Evolutionary conservation across 139 green algal species (phyloP).

Genomic region (Auxenochlorella pyrenoidosa): DNA sequence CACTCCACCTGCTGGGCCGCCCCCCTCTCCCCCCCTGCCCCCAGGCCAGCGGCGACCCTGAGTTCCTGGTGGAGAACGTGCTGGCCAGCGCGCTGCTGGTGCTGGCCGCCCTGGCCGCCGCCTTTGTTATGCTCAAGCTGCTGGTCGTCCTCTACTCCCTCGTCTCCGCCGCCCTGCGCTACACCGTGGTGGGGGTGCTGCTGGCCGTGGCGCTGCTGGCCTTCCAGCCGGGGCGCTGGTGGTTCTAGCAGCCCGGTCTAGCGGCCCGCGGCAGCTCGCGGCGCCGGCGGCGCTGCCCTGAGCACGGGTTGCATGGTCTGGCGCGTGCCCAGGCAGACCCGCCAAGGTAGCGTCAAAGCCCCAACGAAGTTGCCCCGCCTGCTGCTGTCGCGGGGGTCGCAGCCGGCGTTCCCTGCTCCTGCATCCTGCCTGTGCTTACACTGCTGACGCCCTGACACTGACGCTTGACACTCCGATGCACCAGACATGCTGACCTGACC

Average conservation of each 20-base stretch:
- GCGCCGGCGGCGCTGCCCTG: neutral
- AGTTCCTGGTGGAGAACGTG: conserved; percentile 27
- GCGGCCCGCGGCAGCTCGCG: neutral
- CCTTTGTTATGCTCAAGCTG: conserved; percentile 18
- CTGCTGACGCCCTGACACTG: neutral
- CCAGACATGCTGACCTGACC: neutral
- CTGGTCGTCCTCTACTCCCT: conserved; percentile 11
- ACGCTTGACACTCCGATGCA: neutral
- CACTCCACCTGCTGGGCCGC: neutral
- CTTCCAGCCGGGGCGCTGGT: conserved; percentile 22
- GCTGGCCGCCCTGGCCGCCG: neutral
- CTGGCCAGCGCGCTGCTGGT: conserved; percentile 23
- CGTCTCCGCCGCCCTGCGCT: conserved; percentile 5
- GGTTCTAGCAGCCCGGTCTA: neutral
- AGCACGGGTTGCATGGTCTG: too few species aligned
- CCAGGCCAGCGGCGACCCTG: conserved; percentile 7
- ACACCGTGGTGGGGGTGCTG: conserved; percentile 13
- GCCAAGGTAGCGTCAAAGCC: too few species aligned
- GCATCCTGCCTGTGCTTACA: neutral
- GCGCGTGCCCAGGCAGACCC: too few species aligned
- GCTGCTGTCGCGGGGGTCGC: too few species aligned
- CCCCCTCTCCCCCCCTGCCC: neutral
- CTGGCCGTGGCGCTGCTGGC: neutral
- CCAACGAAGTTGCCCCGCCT: too few species aligned
- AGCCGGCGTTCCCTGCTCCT: neutral